A percentile compares a stretch with the other conserved stretches of the same genome.
Evolutionary conservation across 2,329 filamentous ascomycete genomes (phyloP).

Genomic region (Calonectria ilicicola): DNA sequence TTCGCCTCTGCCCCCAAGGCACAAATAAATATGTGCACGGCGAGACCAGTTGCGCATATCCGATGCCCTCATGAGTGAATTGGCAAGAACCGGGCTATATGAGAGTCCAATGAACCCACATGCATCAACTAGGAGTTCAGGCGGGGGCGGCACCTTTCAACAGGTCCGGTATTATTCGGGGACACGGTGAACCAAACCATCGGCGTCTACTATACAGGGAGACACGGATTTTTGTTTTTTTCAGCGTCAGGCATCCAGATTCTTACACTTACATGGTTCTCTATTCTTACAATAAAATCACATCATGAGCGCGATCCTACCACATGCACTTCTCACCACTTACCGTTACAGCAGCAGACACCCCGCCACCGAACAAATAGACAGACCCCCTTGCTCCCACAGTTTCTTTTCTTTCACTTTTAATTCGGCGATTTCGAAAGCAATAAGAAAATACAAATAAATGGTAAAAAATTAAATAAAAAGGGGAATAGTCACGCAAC

Average conservation of each 20-base stretch:
- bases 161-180: constrained; percentile 41
- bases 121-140: constrained; percentile 31
- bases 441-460: background rate
- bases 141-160: constrained; percentile 42
- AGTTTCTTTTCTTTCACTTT: background rate
- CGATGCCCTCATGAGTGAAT: background rate
- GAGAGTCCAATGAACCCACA: constrained; percentile 25
- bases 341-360: constrained; percentile 20
- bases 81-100: background rate
- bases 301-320: constrained; percentile 13
- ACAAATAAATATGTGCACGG: constrained; percentile 17
- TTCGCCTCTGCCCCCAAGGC: background rate
- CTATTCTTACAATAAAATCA: constrained; percentile 28
- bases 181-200: constrained; percentile 32
- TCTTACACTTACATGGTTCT: constrained; percentile 29
- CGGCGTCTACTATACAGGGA: constrained; percentile 31
- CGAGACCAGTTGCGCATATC: constrained; percentile 11
- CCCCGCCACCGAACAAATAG: background rate
- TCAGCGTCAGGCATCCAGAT: constrained; percentile 28
- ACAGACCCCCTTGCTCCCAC: background rate
- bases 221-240: constrained; percentile 22
- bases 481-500: background rate
- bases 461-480: no score
- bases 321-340: constrained; percentile 15
- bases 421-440: background rate